These are phyloP conservation scores for Nicotiana benthamiana DNA, from an alignment of 257 asterid genomes.

Conservation along the genomic window DNA sequence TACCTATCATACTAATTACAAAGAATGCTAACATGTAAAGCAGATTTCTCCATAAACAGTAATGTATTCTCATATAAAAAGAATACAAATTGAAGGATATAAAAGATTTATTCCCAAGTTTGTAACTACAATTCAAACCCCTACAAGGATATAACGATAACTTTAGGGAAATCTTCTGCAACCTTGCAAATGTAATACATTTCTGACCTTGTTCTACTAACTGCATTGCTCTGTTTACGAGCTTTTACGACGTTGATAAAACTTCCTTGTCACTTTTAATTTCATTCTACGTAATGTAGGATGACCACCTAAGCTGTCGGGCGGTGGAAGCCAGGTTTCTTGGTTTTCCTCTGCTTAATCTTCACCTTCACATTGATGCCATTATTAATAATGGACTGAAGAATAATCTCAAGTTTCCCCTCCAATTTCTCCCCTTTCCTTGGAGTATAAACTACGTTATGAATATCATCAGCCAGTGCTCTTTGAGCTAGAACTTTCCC, in stretches of 20 bases:
- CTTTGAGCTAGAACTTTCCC: slow-evolving; percentile 68
- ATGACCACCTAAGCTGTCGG: slow-evolving; percentile 15
- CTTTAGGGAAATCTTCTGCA: background rate
- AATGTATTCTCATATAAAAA: background rate
- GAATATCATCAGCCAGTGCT: slow-evolving; percentile 78
- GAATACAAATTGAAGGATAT: background rate
- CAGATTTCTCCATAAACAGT: background rate
- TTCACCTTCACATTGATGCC: slow-evolving; percentile 77
- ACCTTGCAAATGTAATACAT: background rate
- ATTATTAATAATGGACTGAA: slow-evolving; percentile 45
- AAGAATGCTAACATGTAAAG: background rate
- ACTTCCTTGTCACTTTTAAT: background rate
- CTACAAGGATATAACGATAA: background rate
- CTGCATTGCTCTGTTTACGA: background rate
- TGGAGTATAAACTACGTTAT: slow-evolving; percentile 67
- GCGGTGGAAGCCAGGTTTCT: slow-evolving; percentile 19
- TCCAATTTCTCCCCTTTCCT: slow-evolving; percentile 63
- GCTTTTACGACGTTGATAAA: background rate
- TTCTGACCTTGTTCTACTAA: background rate
- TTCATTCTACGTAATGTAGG: background rate
- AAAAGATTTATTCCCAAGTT: background rate
- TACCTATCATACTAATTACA: background rate
- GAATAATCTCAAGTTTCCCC: slow-evolving; percentile 65
- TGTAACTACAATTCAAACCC: background rate
- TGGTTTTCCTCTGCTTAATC: slow-evolving; percentile 53